These are phyloP conservation scores for Phytopythium chamaehyphon DNA, from an alignment of 352 stramenopile genomes.

Conservation along the genomic window DNA sequence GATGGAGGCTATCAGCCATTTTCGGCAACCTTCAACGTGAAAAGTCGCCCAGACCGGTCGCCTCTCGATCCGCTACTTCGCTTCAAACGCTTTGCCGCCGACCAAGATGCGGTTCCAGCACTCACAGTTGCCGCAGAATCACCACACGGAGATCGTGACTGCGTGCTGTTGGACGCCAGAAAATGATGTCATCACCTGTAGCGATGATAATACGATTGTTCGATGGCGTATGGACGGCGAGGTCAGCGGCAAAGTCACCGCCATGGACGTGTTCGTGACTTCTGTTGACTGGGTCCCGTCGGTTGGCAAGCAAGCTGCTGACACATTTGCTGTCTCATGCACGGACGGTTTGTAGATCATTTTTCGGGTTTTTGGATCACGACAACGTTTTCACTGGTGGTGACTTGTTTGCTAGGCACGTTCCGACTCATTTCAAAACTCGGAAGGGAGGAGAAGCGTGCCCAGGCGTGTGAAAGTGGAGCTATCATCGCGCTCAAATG, in stretches of 20 bases:
- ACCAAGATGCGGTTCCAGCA: conserved; percentile 75
- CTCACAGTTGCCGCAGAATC: conserved; percentile 62
- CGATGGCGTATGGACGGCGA: conserved; percentile 86
- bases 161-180: conserved; percentile 86
- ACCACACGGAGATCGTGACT: conserved; percentile 81
- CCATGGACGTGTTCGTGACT: conserved; percentile 75
- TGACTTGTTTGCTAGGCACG: conserved; percentile 31
- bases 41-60: too few species aligned
- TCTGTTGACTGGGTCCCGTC: conserved; percentile 79
- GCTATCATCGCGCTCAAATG: conserved; percentile 90
- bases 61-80: background rate
- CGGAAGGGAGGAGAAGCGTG: conserved; percentile 91
- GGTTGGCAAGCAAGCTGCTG: conserved; percentile 73
- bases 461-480: conserved; percentile 71
- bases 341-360: conserved; percentile 48
- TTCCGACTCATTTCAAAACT: conserved; percentile 88
- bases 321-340: conserved; percentile 88
- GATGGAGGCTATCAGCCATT: too few species aligned
- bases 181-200: conserved; percentile 86
- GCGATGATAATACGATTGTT: conserved; percentile 80
- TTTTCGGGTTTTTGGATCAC: too few species aligned
- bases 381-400: background rate
- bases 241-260: conserved; percentile 63
- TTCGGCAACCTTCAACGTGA: too few species aligned
- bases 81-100: background rate